phyloP scores from a whole-genome alignment of 805 yeast genomes.

The Suhomyces tanzawaensis region DNA sequence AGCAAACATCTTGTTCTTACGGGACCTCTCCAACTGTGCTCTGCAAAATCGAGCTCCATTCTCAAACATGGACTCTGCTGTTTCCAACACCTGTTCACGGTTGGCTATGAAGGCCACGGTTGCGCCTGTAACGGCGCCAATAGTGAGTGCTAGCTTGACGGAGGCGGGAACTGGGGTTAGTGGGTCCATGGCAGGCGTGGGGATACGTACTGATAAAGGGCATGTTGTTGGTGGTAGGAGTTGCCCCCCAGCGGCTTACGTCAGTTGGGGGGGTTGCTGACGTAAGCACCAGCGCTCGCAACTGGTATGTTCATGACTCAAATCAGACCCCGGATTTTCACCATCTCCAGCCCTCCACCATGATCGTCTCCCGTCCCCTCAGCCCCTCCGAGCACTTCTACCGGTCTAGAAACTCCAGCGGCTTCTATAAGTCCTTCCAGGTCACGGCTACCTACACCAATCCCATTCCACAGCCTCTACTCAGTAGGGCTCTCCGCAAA shows the following conservation, averaged over 20 bases:
- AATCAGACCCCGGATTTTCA: no score
- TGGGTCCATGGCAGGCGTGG: background rate
- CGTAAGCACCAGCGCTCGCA: no score
- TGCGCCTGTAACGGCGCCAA: slow-evolving; percentile 36
- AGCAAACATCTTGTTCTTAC: slow-evolving; percentile 20
- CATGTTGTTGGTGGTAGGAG: slow-evolving; percentile 5
- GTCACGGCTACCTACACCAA: slow-evolving; percentile 31
- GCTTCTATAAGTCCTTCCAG: slow-evolving; percentile 33
- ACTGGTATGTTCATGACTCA: no score
- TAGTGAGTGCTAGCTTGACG: slow-evolving; percentile 29
- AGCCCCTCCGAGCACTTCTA: slow-evolving; percentile 33
- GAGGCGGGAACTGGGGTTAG: slow-evolving; percentile 30
- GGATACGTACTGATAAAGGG: slow-evolving; percentile 10
- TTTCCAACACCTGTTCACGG: slow-evolving; percentile 27
- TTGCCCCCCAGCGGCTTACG: no score
- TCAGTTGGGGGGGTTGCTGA: no score
- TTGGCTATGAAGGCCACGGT: slow-evolving; percentile 29
- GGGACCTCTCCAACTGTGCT: slow-evolving; percentile 13
- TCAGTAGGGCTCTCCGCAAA: slow-evolving; percentile 29
- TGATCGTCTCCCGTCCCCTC: slow-evolving; percentile 25
- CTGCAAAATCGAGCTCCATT: slow-evolving; percentile 31
- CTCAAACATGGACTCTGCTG: slow-evolving; percentile 27
- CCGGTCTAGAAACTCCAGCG: slow-evolving; percentile 29
- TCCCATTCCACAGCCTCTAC: slow-evolving; percentile 12
- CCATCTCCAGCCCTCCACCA: no score